Base-by-base conservation (phyloP, 148 eudicot species). In the Polygonum maritimum region DNA sequence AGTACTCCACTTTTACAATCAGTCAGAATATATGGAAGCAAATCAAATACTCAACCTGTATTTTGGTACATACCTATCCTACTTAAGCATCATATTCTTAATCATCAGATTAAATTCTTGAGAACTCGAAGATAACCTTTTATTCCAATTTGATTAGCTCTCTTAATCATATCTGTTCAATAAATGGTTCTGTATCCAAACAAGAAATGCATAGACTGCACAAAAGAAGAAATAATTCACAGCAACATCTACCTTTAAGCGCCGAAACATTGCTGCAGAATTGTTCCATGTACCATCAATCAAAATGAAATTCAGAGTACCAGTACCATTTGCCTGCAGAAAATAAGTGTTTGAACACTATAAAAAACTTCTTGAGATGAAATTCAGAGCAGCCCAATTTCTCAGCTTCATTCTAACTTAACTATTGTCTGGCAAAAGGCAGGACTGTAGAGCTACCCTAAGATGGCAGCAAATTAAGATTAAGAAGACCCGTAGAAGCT, bases 251-350 rank as follows among this genome's bases (percentile, higher is more conserved):
- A 95, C 99, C 99, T 92, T 85, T 75, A 95, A 89, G 26, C 99
- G 97, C 76, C 85, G 83, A 85, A 95, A 81, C 99, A 95, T 95
- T 76, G 99, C 97, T 63, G 82, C 83, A 57, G 99, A 95, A 81
- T 92, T 90, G 87, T 78, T 95, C 99, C 99, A 95, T 31, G 99
- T 95, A 74, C 97, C 99, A 78, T 95, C 99, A 81, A 95, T 83
- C 82, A 95, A 79, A 77, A 95, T 78, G 79, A 92, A 95, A 81
- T 95, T 85, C 76, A 88, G 69, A 21, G 72, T 77, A n/a, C 81
- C 74, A 72, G 85, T 81, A 76, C 38, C 80, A 77, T 77, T 81
- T 79, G 72, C 82, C 92, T 88, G 86, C 82, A 21, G 19, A 7
- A 6, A 39, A 74, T 14, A 48, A 72, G 52, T 47, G 38, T 4